phyloP scores from a whole-genome alignment of 306 rosid genomes.

The Cotoneaster glaucophyllus region DNA sequence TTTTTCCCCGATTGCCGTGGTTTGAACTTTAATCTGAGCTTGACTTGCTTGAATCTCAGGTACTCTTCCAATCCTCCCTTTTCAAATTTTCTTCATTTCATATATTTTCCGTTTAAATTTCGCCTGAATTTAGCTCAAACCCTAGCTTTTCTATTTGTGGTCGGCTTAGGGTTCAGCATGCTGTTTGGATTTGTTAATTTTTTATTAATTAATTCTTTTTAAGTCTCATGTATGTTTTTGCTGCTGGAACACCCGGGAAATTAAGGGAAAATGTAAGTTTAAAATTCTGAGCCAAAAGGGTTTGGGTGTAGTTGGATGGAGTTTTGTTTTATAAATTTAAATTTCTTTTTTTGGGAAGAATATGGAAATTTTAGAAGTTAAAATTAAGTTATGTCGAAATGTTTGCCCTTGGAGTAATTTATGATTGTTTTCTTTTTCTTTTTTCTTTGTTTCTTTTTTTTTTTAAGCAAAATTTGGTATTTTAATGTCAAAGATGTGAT shows the following conservation, averaged over 20 bases:
- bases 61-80: neutral
- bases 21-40: neutral
- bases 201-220: too few species aligned
- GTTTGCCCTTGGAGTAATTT: neutral
- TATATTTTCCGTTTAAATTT: neutral
- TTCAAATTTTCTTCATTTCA: neutral
- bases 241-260: neutral
- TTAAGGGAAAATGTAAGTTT: neutral
- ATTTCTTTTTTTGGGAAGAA: neutral
- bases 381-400: neutral
- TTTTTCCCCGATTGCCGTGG: neutral
- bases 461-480: neutral
- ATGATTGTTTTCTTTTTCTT: neutral
- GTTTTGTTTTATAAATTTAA: neutral
- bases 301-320: neutral
- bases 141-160: neutral
- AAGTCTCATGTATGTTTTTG: neutral
- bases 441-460: too few species aligned
- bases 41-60: slow-evolving; percentile 3
- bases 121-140: neutral
- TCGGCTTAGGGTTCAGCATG: neutral
- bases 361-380: neutral
- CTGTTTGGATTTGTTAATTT: neutral
- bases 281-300: neutral
- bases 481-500: neutral